Conservation (phyloP, 257 asterid genomes). For the Rhazya stricta region DNA sequence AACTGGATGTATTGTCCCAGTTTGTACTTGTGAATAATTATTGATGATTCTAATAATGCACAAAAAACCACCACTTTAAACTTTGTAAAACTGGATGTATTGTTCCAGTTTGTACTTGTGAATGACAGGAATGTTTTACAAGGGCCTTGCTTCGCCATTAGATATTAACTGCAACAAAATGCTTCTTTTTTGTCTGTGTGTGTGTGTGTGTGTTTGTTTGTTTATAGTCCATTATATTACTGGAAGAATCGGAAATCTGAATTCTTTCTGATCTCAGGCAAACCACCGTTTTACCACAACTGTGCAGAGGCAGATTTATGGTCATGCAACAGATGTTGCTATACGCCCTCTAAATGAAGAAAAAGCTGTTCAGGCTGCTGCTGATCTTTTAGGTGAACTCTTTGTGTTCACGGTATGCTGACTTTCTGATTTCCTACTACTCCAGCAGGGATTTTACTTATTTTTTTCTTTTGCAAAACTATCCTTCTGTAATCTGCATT, state of each 20-base stretch:
- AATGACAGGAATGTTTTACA: not conserved
- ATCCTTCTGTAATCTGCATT: not conserved
- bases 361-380: constrained; percentile 88
- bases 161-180: not conserved
- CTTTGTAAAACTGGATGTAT: not conserved
- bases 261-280: constrained; percentile 40
- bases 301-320: constrained; percentile 73
- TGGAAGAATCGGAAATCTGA: not conserved
- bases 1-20: not conserved
- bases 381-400: constrained; percentile 79
- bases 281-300: constrained; percentile 72
- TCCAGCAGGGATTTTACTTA: not conserved
- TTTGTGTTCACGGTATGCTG: constrained; percentile 61
- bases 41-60: too few species aligned
- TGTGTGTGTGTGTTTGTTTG: not conserved
- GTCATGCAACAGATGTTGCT: constrained; percentile 67
- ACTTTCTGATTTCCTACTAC: not conserved
- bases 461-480: not conserved
- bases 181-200: not conserved
- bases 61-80: not conserved
- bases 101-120: too few species aligned
- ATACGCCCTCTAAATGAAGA: constrained; percentile 90
- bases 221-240: not conserved
- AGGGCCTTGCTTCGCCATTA: not conserved
- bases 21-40: not conserved